These are phyloP conservation scores for Fusarium musae DNA, from an alignment of 2,329 filamentous ascomycete genomes.

Conservation along the genomic window DNA sequence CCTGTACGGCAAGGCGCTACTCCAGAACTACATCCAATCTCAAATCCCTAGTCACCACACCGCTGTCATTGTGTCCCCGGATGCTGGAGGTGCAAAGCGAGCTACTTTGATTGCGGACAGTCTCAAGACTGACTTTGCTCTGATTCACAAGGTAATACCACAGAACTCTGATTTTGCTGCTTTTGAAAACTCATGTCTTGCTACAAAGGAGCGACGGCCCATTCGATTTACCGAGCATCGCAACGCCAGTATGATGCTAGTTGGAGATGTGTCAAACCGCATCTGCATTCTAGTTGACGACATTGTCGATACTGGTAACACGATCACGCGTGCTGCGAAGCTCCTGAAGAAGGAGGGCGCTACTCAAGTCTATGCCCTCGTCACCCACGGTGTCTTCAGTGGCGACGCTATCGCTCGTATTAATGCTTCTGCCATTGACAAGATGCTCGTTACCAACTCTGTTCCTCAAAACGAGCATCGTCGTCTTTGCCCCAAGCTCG, in stretches of 20 bases:
- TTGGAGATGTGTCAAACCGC: constrained; percentile 83
- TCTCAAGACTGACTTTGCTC: constrained; percentile 92
- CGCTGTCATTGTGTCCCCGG: constrained; percentile 93
- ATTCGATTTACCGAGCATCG: constrained; percentile 89
- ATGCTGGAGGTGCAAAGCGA: constrained; percentile 95
- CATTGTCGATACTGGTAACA: constrained; percentile 94
- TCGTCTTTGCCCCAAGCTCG: constrained; percentile 83
- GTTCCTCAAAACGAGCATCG: constrained; percentile 89
- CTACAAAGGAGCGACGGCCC: constrained; percentile 80
- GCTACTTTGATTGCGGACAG: constrained; percentile 95
- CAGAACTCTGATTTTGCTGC: constrained; percentile 36
- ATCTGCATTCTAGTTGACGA: constrained; percentile 94
- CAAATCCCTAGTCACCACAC: constrained; percentile 86
- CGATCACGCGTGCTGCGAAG: constrained; percentile 95
- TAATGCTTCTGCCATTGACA: constrained; percentile 92
- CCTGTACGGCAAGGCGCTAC: constrained; percentile 83
- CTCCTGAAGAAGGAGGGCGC: constrained; percentile 96
- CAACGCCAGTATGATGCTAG: constrained; percentile 95
- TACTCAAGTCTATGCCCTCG: constrained; percentile 87
- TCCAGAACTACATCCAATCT: constrained; percentile 78
- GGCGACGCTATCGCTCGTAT: constrained; percentile 95
- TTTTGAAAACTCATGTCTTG: constrained; percentile 50
- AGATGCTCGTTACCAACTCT: constrained; percentile 94
- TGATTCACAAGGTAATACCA: constrained; percentile 86
- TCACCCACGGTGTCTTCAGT: constrained; percentile 95